Evolutionary conservation across 352 stramenopile species (phyloP), one percentile per base, ranked within the genome.

Genomic region (Chrysophaeum taylorii): DNA sequence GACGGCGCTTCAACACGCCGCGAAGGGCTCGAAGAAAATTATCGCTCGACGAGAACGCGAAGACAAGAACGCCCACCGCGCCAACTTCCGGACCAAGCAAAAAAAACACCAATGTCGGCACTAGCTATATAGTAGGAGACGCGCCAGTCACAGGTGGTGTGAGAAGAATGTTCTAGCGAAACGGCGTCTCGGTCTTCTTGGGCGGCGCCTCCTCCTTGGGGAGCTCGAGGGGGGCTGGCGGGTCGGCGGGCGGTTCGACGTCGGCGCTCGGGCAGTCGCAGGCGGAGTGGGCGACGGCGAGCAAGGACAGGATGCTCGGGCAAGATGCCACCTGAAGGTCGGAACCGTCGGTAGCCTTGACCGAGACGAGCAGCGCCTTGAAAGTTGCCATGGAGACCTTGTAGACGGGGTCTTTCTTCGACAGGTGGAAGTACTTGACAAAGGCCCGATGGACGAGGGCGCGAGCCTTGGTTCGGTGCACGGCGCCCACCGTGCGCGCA

Each of bases 11-110:
- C n/a, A 4, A 4, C 18, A 31, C 48, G 9, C 7, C 18, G 18
- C 18, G 5, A 60, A 60, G 48, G 48, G 48, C 18, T 60, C 48
- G 48, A 60, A 60, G 25, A 60, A 60, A 25, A 60, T 60, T 21
- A 5, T 60, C 48, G 18, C 18, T 18, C 18, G 48, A 21, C 48
- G 48, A 18, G 48, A n/a, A 25, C n/a, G 33, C 18, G 48, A 31
- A 7, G 33, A 21, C 48, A 5, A 21, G 5, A 60, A 60, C 48
- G 48, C 18, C 18, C 18, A 25, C 5, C 48, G 48, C 18, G 7
- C 48, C 5, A 33, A 33, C 18, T 60, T 60, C 25, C 48, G 48
- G 18, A 25, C 18, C 5, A 60, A 60, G 48, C 48, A 60, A 7
- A 60, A 60, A 25, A 60, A 60, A 25, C 48, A 60, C 48, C 48